These are phyloP conservation scores for Purpureocillium lavendulum DNA, from an alignment of 2,329 filamentous ascomycete species.

Conservation along the genomic window DNA sequence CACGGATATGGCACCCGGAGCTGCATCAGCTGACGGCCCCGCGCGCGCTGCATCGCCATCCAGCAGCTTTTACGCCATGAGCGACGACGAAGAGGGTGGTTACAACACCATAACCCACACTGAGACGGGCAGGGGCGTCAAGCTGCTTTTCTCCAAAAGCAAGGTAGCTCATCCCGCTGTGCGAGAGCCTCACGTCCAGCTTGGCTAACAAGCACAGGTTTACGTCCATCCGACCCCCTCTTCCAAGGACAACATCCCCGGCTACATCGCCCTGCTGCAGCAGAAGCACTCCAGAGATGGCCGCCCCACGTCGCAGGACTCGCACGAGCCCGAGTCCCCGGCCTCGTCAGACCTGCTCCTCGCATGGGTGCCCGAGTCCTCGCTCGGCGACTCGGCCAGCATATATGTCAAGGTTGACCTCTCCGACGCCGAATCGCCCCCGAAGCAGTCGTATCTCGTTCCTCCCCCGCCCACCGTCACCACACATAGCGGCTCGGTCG, in stretches of 20 bases:
- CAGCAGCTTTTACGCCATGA: conserved; percentile 53
- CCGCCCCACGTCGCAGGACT: conserved; percentile 25
- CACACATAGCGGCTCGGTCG: conserved; percentile 59
- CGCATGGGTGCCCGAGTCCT: conserved; percentile 87
- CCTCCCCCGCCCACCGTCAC: conserved; percentile 84
- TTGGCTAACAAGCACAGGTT: conserved; percentile 48
- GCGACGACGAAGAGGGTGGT: conserved; percentile 89
- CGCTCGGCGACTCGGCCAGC: conserved; percentile 75
- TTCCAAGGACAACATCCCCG: conserved; percentile 89
- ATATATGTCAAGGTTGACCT: conserved; percentile 96
- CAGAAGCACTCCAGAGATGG: conserved; percentile 56
- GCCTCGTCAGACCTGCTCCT: conserved; percentile 70
- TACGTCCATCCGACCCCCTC: conserved; percentile 93
- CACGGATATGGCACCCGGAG: background rate
- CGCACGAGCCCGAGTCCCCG: conserved; percentile 29
- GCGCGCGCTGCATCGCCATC: conserved; percentile 9
- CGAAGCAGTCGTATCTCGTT: conserved; percentile 81
- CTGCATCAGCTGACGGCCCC: background rate
- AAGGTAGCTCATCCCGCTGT: conserved; percentile 54
- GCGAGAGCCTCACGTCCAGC: no score
- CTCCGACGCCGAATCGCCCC: conserved; percentile 69
- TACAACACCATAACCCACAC: conserved; percentile 90
- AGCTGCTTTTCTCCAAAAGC: conserved; percentile 92
- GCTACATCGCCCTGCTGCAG: conserved; percentile 87
- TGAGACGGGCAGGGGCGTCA: conserved; percentile 72